Evolutionary conservation across 345 rosid genomes (phyloP), one percentile per base, ranked within the genome.

Genomic region (Aegle marmelos): DNA sequence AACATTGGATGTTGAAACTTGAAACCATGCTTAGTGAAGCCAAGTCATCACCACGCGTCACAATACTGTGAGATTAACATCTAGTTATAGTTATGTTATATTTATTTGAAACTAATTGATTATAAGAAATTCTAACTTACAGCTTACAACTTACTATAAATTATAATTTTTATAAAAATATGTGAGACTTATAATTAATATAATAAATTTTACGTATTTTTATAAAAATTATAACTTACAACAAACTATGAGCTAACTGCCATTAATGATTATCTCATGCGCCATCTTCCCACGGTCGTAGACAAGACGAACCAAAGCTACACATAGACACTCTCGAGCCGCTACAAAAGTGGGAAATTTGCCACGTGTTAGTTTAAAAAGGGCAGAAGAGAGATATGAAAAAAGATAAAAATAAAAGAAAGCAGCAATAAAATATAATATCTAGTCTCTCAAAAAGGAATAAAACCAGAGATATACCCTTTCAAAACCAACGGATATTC

Each of bases 401-500:
- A 75, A 79, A 65, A 27, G 53, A 54, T 25, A 66, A 62, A 67
- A 60, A 28, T 4, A 4, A 1, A 10, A 0, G n/a, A 17, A 53
- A 60, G 13, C 1, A 22, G 25, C 24, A 22, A 33, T 22, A 1
- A 36, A 74, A 62, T 25, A 62, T 21, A 28, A 25, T 25, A 56
- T 31, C 14, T 9, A 57, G 9, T 41, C 37, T 41, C 73, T 13
- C n/a, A 8, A 13, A 37, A 69, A 9, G 85, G 89, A 83, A 86
- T 82, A 88, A 83, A 86, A 88, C 86, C 73, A 53, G 72, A 89
- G 86, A 88, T 86, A 89, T 86, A 78, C 88, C 75, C 64, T 70
- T 67, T 33, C 53, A 1, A 37, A 71, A 41, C 45, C 60, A 74
- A 31, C 69, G 95, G 92, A 93, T 93, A 93, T 93, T 91, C 95